Percentiles rank a stretch among this genome's conserved stretches.
Evolutionary conservation across 2,329 filamentous ascomycete species (phyloP).

Genomic region (Macrophomina pseudophaseolina): DNA sequence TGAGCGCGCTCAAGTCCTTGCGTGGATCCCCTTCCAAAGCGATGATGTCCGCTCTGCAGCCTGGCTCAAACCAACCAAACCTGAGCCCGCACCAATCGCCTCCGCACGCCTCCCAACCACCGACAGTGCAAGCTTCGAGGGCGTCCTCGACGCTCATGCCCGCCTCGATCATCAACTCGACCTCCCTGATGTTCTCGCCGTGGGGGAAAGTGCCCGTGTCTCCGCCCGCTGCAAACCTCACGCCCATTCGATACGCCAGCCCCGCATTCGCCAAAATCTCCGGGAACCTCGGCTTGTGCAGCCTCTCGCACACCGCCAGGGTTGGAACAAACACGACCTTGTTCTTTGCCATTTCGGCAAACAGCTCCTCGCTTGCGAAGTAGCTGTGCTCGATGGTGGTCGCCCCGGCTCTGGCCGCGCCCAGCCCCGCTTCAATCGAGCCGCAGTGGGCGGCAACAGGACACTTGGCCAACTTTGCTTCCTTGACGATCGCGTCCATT

Average conservation of each 20-base stretch:
- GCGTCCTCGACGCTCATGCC: slow-evolving; percentile 58
- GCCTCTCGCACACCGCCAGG: slow-evolving; percentile 51
- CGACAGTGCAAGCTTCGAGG: slow-evolving; percentile 56
- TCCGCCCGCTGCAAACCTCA: slow-evolving; percentile 28
- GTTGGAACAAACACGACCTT: slow-evolving; percentile 60
- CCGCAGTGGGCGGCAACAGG: slow-evolving; percentile 39
- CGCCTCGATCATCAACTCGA: slow-evolving; percentile 60
- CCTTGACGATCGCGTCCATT: slow-evolving; percentile 39
- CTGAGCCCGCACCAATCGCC: slow-evolving; percentile 56
- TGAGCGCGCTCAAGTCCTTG: slow-evolving; percentile 48
- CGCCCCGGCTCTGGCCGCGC: slow-evolving; percentile 39
- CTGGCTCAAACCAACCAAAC: slow-evolving; percentile 60
- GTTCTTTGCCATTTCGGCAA: slow-evolving; percentile 53
- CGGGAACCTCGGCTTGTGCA: slow-evolving; percentile 24
- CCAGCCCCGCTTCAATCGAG: slow-evolving; percentile 36
- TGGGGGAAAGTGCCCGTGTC: slow-evolving; percentile 52
- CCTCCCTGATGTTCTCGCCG: slow-evolving; percentile 58
- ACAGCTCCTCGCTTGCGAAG: slow-evolving; percentile 40
- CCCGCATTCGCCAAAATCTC: slow-evolving; percentile 44
- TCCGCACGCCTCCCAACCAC: slow-evolving; percentile 63
- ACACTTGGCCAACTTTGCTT: slow-evolving; percentile 34
- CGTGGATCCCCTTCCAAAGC: slow-evolving; percentile 54
- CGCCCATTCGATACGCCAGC: slow-evolving; percentile 35
- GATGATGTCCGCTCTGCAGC: slow-evolving; percentile 58
- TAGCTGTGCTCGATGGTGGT: slow-evolving; percentile 41